Evolutionary conservation across 129 eudicot species (phyloP), one percentile per base, ranked within the genome.

Genomic region (Flaveria linearis): DNA sequence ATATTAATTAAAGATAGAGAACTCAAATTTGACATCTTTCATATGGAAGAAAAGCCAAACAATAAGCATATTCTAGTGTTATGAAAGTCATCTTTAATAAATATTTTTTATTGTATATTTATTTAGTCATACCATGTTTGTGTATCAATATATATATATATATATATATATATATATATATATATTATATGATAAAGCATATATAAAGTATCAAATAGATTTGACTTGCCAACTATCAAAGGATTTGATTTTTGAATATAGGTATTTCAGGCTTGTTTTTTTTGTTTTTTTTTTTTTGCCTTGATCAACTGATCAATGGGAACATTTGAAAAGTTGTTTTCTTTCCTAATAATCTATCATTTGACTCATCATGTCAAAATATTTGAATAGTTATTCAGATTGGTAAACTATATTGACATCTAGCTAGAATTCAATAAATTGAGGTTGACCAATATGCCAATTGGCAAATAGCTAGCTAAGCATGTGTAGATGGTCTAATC

Each of bases 401-500:
- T 71, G 77, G 72, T 60, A 60, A 78, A 23, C 77, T 47, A 71
- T 36, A 47, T 71, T 71, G 77, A 71, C 72, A 71, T 71, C 64
- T 36, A 36, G 41, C 41, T 36, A 36, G 41, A 36, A 36, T 36
- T 36, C 41, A 36, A 36, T 36, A 36, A 36, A 36, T 36, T 36
- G 41, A 36, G 41, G 41, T 36, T 36, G 41, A 36, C 41, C 41
- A 36, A 36, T 36, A 36, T 4, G 41, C 41, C 41, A 36, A 36
- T 36, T 36, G 41, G 41, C 41, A 5, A 36, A 36, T 5, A 5
- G 41, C 41, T 36, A 36, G 71, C 28, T 47, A 76, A 65, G 45
- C 47, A 68, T 43, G 71, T 62, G 45, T 69, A 20, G 82, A 30
- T 70, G 65, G 82, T 78, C 82, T 78, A 71, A 78, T 78, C 82